Evolutionary conservation across 352 stramenopile species (phyloP).

Genomic region (Plasmopara viticola): DNA sequence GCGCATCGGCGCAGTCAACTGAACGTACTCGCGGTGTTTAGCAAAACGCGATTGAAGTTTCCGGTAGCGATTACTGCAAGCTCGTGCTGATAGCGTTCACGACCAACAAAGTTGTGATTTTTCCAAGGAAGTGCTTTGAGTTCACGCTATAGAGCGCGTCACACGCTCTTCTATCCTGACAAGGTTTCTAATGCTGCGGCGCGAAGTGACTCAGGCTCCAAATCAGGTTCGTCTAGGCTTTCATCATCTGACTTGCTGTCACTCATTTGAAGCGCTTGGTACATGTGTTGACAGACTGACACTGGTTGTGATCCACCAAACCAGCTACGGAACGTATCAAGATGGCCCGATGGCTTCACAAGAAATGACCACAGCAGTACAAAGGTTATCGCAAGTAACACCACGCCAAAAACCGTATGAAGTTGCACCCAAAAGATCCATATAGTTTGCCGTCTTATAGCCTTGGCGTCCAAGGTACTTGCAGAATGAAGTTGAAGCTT

Average conservation of each 20-base stretch:
- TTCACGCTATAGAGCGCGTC: background rate
- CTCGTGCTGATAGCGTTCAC: background rate
- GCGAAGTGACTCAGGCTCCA: slow-evolving; percentile 5
- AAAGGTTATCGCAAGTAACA: slow-evolving; percentile 29
- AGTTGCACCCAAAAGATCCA: slow-evolving; percentile 37
- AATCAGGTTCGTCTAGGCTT: slow-evolving; percentile 12
- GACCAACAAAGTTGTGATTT: background rate
- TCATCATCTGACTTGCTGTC: background rate
- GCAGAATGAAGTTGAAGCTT: slow-evolving; percentile 36
- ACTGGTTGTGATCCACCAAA: slow-evolving; percentile 10
- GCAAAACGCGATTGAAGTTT: too few species aligned
- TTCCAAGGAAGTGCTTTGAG: background rate
- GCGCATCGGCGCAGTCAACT: too few species aligned
- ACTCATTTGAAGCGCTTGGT: background rate
- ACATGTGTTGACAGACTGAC: background rate
- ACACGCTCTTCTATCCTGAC: slow-evolving; percentile 12
- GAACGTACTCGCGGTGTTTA: too few species aligned
- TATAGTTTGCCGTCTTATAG: slow-evolving; percentile 15
- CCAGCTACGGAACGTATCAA: slow-evolving; percentile 21
- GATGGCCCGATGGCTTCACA: slow-evolving; percentile 20
- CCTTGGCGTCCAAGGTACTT: slow-evolving; percentile 15
- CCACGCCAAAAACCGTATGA: slow-evolving; percentile 24
- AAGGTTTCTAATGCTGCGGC: slow-evolving; percentile 2
- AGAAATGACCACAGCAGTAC: slow-evolving; percentile 34
- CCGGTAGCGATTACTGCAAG: too few species aligned